Percentiles rank a stretch among this genome's conserved stretches.
phyloP scores from a whole-genome alignment of 2,329 filamentous ascomycete species.

The Pyrenophora seminiperda region DNA sequence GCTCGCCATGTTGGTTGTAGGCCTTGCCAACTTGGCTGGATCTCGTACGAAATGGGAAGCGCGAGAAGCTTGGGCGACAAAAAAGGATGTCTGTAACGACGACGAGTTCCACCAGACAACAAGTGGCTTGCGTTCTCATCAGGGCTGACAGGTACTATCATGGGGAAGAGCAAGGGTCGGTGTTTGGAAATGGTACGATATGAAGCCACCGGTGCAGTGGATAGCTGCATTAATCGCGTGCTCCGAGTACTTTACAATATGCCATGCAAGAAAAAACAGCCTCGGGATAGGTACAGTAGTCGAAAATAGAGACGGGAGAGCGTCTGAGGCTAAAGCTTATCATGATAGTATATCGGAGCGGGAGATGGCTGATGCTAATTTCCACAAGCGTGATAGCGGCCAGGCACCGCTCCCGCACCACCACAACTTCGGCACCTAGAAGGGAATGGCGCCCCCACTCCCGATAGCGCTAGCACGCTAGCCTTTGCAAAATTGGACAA shows the following conservation, averaged over 20 bases:
- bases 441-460: conserved; percentile 1
- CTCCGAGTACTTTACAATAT: conserved; percentile 1
- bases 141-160: conserved; percentile 8
- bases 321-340: conserved; percentile 24
- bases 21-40: conserved; percentile 6
- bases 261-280: not conserved
- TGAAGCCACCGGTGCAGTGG: conserved; percentile 6
- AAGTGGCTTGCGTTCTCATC: conserved; percentile 18
- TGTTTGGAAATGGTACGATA: conserved; percentile 7
- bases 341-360: conserved; percentile 9
- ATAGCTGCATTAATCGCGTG: conserved; percentile 7
- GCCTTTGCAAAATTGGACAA: conserved; percentile 9
- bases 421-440: not conserved
- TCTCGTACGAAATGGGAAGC: not conserved
- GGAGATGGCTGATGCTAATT: conserved; percentile 10
- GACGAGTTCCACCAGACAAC: conserved; percentile 8
- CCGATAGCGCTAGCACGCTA: conserved; percentile 1
- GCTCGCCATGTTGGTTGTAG: conserved; percentile 1
- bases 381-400: conserved; percentile 6
- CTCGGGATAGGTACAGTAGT: not conserved
- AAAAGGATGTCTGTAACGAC: conserved; percentile 4
- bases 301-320: conserved; percentile 27
- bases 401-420: conserved; percentile 12
- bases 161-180: conserved; percentile 16
- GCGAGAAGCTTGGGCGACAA: conserved; percentile 6